Base-by-base conservation (phyloP, 257 asterid species). In the Rauvolfia tetraphylla region DNA sequence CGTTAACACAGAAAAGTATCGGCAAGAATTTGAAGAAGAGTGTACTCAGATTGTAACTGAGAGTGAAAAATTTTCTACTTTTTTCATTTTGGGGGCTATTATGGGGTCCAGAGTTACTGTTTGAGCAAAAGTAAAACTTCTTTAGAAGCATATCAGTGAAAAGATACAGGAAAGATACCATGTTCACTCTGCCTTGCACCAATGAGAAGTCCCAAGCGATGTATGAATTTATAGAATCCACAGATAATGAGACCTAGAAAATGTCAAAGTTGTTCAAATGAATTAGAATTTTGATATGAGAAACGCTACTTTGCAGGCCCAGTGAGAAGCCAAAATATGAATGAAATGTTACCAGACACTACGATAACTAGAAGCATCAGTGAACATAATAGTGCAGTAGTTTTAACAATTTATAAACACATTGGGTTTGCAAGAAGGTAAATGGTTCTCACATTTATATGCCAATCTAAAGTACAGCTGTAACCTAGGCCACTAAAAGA, bases 131-230 rank as follows among this genome's bases (percentile, higher is more conserved):
- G n/a, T n/a, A n/a, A n/a, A n/a, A n/a, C n/a, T n/a, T n/a, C n/a
- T n/a, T n/a, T n/a, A 71, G 27, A 44, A 38, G 49, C 25, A 79
- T 51, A 71, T 41, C 69, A 68, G 73, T 23, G 59, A 72, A 15
- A 77, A 72, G 84, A 65, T 68, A 69, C 62, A 59, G 77, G 88
- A 81, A 82, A 77, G 73, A 76, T 91, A 95, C 97, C 98, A 84
- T 58, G 88, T 76, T 93, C 87, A 91, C 76, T 83, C 91, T 93
- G 78, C 99, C 97, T 86, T 91, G 98, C 73, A 88, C 90, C 89
- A 95, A 82, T n/a, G 97, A 83, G 82, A 95, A 95, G 85, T 95
- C 99, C 97, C 99, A 95, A 74, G 97, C 99, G 83, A 95, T 88
- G 83, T 91, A 95, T 42, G 99, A 91, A 82, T 95, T 93, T 77